These are phyloP conservation scores for Cyberlindnera amylophila DNA, from an alignment of 805 yeast species.

Conservation along the genomic window DNA sequence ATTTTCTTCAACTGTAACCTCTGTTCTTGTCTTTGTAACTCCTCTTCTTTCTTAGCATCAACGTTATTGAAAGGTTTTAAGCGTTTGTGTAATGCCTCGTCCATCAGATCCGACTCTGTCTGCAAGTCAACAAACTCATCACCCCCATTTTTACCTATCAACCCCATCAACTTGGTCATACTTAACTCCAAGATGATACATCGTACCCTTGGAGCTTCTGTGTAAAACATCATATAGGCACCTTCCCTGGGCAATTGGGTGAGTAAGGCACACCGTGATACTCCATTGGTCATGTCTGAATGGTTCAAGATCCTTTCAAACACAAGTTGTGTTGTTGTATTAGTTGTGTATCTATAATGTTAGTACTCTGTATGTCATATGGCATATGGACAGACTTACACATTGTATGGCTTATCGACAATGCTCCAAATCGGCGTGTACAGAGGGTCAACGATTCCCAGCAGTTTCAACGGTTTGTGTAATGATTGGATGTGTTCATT, in stretches of 20 bases:
- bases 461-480: conserved; percentile 7
- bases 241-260: conserved; percentile 7
- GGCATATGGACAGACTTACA: conserved; percentile 25
- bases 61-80: conserved; percentile 13
- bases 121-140: conserved; percentile 23
- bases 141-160: conserved; percentile 5
- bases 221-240: conserved; percentile 20
- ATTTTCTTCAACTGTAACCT: conserved; percentile 15
- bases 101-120: conserved; percentile 25
- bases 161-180: conserved; percentile 7
- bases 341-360: conserved; percentile 23
- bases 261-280: conserved; percentile 16
- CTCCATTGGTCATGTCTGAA: conserved; percentile 11
- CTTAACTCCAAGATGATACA: conserved; percentile 21
- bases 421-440: conserved; percentile 27
- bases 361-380: too few species aligned
- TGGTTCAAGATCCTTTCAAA: conserved; percentile 20
- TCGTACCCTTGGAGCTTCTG: conserved; percentile 19
- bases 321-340: conserved; percentile 8
- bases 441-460: conserved; percentile 19
- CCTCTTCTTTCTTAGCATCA: conserved; percentile 20
- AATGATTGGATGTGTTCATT: conserved; percentile 18
- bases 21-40: conserved; percentile 17
- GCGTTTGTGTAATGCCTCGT: conserved; percentile 19
- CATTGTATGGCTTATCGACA: conserved; percentile 26